Base-by-base conservation (phyloP, 306 rosid genomes). In the Quercus engelmannii region DNA sequence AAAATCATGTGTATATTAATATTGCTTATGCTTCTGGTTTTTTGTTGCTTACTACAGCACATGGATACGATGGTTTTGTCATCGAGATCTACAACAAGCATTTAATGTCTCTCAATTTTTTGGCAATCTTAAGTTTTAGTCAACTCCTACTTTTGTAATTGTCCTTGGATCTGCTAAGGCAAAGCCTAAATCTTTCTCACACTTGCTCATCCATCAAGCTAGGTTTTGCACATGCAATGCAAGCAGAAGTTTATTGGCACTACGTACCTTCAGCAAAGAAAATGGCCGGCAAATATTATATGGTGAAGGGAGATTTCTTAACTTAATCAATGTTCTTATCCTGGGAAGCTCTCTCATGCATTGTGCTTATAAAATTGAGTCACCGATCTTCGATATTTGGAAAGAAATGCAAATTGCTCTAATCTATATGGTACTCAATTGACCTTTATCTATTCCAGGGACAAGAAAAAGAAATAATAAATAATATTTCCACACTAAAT, bases 181-280 rank as follows among this genome's bases (percentile, higher is more conserved):
- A 25, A 49, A 49, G 54, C 54, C 54, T 25, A 54, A 6, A 26
- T 68, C 11, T 31, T 51, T 54, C 21, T 18, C 12, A 30, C 49
- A 43, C 75, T 82, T 43, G 54, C 75, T 19, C 74, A 43, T 72
- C 82, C 78, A 9, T 64, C 51, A 73, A 55, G 76, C 65, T 43
- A 82, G 71, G 62, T 64, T 21, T 15, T 3, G 46, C 79, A 83
- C 83, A 68, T 82, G 75, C 54, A 67, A 65, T 78, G 75, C 54
- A 67, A 65, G 49, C 49, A 30, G n/a, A 33, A 65, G 2, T 14
- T 13, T 33, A 20, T 18, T 65, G 46, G 51, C 71, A 18, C 23
- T 19, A 5, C 51, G n/a, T 9, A 5, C 51, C 38, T 19, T 67
- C 26, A 67, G 26, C 38, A 3, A 49, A 13, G 6, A 10, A 33